Base-by-base conservation (phyloP, 2,329 filamentous ascomycete species). In the Monosporascus cannonballus region DNA sequence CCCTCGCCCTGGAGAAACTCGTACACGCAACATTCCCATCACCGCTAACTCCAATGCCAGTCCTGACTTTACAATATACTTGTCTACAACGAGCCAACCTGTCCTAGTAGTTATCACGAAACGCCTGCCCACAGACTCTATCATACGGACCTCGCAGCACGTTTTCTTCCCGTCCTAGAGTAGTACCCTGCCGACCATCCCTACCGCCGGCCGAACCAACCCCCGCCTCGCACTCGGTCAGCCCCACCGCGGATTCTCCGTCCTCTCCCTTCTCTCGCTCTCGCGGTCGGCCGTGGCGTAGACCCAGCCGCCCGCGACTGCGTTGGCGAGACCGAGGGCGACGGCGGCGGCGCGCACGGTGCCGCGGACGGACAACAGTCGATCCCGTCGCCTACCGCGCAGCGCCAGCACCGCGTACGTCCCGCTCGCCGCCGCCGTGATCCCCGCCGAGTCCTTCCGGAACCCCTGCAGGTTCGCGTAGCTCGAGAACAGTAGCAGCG, bases 391-490 rank as follows among this genome's bases (percentile, higher is more conserved):
- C 9, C 11, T 34, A 34, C 30, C 69, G 44, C 80, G 76, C 55
- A 80, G 65, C 1, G 80, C 79, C 48, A 83, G 69, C 38, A 84
- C 68, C 4, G 76, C 75, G 64, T 84, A 84, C 17, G 83, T 71
- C 30, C 80, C 80, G 45, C 77, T 80, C 69, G 78, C 79, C 17
- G 80, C 79, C 50, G 77, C 77, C 0, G 77, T 74, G 52, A 83
- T 68, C 49, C 79, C 81, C 2, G 80, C 81, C 52, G 74, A 74
- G 63, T 81, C 80, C 49, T 77, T 80, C 55, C 75, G 76, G 69
- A 78, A 82, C 54, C 80, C 80, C 20, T 80, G 78, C 6, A 84
- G 74, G 65, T 81, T 82, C 61, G 82, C 74, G 69, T 84, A 84
- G 64, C 74, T 77, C 51, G 75, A 72, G 68, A 83, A 81, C 52